Evolutionary conservation across 1,139 yeast genomes (phyloP).

Genomic region (Geotrichum reessii): DNA sequence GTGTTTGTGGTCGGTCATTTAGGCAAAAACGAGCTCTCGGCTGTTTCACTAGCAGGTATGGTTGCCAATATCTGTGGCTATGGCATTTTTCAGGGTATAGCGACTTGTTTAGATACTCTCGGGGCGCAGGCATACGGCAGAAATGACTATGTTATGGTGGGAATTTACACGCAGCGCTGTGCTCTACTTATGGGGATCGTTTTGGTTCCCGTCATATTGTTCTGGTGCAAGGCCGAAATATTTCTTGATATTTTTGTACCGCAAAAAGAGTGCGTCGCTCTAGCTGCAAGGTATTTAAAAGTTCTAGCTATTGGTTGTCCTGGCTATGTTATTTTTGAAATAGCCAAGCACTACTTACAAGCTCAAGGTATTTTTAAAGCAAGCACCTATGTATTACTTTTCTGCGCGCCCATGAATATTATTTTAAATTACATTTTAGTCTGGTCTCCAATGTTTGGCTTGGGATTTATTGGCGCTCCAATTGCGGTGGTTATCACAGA

Average conservation of each 20-base stretch:
- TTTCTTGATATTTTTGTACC: slow-evolving; percentile 48
- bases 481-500: slow-evolving; percentile 56
- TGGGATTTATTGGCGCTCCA: slow-evolving; percentile 67
- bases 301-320: slow-evolving; percentile 73
- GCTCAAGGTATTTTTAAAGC: slow-evolving; percentile 94
- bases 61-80: slow-evolving; percentile 72
- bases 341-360: slow-evolving; percentile 74
- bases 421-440: slow-evolving; percentile 68
- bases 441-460: slow-evolving; percentile 59
- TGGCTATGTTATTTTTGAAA: slow-evolving; percentile 77
- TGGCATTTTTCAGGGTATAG: slow-evolving; percentile 81
- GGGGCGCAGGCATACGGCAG: slow-evolving; percentile 63
- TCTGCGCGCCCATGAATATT: slow-evolving; percentile 77
- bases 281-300: slow-evolving; percentile 62
- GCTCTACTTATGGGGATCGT: slow-evolving; percentile 45
- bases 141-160: slow-evolving; percentile 48
- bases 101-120: slow-evolving; percentile 80
- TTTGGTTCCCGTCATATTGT: slow-evolving; percentile 43
- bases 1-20: slow-evolving; percentile 78
- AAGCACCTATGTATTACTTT: slow-evolving; percentile 66
- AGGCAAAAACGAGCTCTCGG: slow-evolving; percentile 69
- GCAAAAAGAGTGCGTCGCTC: slow-evolving; percentile 50
- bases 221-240: slow-evolving; percentile 53
- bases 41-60: slow-evolving; percentile 83
- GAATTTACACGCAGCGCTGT: slow-evolving; percentile 54